Base-by-base conservation (phyloP, 1,284 basidiomycete species). In the Leccinum pallidistipes region DNA sequence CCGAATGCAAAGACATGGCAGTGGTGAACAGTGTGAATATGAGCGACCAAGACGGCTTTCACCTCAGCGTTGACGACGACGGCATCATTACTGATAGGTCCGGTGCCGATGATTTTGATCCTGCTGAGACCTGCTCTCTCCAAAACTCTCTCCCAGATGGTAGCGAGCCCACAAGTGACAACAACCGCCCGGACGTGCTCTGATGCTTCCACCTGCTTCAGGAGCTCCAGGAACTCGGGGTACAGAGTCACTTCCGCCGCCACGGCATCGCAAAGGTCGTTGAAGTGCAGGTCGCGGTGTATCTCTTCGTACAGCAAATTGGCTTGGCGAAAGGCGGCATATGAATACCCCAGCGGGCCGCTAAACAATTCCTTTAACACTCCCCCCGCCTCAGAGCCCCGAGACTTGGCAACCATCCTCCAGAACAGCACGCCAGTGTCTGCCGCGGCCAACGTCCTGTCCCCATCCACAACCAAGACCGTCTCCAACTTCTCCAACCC, bases 181-280 rank as follows among this genome's bases (percentile, higher is more conserved):
- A 60, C 59, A 45, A 60, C 59, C 49, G 59, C 59, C 58, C 49
- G 58, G 49, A 60, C 58, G 49, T 60, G 58, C 59, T 60, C 59
- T 60, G 59, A 60, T 60, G 59, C 59, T 60, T 60, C 59, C 59
- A 60, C 59, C 58, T 53, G 59, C 58, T 61, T 60, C 59, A 60
- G 58, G 58, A 60, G 59, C 49, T 52, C 59, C 58, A 60, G 49
- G 58, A 60, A 60, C 58, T 60, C 59, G 32, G 59, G 59, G 58
- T 60, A 52, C 12, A 60, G 59, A 60, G 58, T 60, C 58, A 60
- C 59, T 60, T 60, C 31, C 16, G 49, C 38, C 12, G 58, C 59
- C 58, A 60, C 58, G 9, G 49, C 58, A 60, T 61, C 59, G n/a
- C 59, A 60, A 52, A 60, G 58, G 49, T 60, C 49, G 31, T 31